These are phyloP conservation scores for Neurospora sp. DNA, from an alignment of 495 filamentous ascomycete genomes.

Conservation along the genomic window DNA sequence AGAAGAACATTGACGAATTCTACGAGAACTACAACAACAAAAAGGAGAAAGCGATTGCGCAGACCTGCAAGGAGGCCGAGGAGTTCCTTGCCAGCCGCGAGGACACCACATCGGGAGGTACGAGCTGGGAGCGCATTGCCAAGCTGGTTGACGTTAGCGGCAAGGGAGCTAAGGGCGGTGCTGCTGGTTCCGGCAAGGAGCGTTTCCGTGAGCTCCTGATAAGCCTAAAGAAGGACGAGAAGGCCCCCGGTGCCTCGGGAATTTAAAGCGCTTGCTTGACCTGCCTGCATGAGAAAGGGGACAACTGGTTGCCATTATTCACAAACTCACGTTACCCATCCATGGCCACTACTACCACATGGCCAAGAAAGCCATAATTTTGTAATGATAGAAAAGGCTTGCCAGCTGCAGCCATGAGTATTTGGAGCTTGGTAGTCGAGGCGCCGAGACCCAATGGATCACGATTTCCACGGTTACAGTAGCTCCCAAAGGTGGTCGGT, in stretches of 20 bases:
- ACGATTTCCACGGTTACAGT: background rate
- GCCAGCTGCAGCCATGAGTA: background rate
- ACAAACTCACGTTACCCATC: background rate
- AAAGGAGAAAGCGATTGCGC: slow-evolving; percentile 79
- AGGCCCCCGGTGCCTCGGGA: slow-evolving; percentile 75
- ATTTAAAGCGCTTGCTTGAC: slow-evolving; percentile 25
- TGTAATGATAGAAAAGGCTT: background rate
- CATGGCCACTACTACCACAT: background rate
- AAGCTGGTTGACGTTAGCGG: slow-evolving; percentile 95
- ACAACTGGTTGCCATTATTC: background rate
- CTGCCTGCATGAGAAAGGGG: background rate
- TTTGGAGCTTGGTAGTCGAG: background rate
- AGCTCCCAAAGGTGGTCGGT: background rate
- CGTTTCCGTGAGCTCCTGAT: slow-evolving; percentile 87
- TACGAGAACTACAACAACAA: slow-evolving; percentile 99
- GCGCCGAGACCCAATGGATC: background rate
- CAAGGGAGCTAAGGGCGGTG: slow-evolving; percentile 78
- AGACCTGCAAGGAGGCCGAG: slow-evolving; percentile 86
- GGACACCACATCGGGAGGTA: slow-evolving; percentile 86
- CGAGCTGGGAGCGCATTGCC: slow-evolving; percentile 95
- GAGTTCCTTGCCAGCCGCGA: slow-evolving; percentile 82
- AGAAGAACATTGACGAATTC: slow-evolving; percentile 90
- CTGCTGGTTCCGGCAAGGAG: slow-evolving; percentile 81
- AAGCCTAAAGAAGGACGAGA: slow-evolving; percentile 85
- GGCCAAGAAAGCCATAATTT: background rate